phyloP scores from a whole-genome alignment of 352 stramenopile genomes.

The Pythium brachiatum region DNA sequence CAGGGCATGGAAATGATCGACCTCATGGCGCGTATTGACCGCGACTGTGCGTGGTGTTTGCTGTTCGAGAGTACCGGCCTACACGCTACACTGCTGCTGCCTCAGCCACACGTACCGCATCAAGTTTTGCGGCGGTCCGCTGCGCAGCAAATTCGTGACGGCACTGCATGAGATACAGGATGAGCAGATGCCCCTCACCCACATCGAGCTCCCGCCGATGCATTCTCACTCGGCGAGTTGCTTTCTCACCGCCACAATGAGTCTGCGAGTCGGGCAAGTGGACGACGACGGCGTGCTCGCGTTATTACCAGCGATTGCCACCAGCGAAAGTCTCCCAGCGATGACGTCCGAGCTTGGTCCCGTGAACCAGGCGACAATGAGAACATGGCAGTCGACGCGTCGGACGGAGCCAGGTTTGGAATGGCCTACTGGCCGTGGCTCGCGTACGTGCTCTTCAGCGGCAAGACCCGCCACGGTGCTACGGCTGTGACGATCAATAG shows the following conservation, averaged over 20 bases:
- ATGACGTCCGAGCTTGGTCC: slow-evolving; percentile 9
- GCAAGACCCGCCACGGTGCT: slow-evolving; percentile 5
- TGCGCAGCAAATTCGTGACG: no score
- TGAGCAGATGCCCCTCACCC: not conserved
- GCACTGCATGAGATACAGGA: no score
- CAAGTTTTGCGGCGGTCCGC: no score
- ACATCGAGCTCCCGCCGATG: not conserved
- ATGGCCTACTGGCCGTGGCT: slow-evolving; percentile 21
- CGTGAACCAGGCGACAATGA: not conserved
- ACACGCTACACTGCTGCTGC: no score
- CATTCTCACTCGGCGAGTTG: not conserved
- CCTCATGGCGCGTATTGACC: no score
- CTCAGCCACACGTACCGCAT: no score
- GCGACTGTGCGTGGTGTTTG: no score
- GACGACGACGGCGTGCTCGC: not conserved
- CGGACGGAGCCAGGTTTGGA: not conserved
- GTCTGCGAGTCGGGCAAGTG: not conserved
- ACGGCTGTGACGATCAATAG: not conserved
- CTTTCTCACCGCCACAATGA: not conserved
- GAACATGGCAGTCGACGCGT: not conserved
- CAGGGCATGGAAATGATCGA: no score
- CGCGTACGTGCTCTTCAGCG: slow-evolving; percentile 17
- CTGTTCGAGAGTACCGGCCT: no score
- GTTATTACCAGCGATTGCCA: not conserved
- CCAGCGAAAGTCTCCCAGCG: not conserved